phyloP scores from a whole-genome alignment of 768 basidiomycete species.

The Leccinum aurantiacum region DNA sequence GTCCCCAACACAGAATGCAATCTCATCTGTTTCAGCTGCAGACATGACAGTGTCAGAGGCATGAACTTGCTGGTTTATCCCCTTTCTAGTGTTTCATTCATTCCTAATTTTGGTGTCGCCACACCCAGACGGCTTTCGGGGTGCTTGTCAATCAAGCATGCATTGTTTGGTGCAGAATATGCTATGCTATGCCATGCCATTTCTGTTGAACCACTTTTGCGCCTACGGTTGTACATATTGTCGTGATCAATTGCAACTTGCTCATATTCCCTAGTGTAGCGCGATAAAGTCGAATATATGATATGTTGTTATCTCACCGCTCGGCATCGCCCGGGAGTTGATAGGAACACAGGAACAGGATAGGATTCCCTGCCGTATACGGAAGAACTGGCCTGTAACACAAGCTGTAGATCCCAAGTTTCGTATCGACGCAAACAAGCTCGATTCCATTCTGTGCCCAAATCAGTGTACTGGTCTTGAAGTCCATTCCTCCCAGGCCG shows the following conservation, averaged over 20 bases:
- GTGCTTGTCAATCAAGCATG: slow-evolving; percentile 19
- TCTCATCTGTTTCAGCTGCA: slow-evolving; percentile 33
- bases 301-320: slow-evolving; percentile 4
- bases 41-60: slow-evolving; percentile 48
- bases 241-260: slow-evolving; percentile 24
- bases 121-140: slow-evolving; percentile 9
- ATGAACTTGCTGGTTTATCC: slow-evolving; percentile 15
- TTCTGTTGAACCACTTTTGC: slow-evolving; percentile 20
- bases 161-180: slow-evolving; percentile 21
- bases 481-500: not conserved
- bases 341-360: not conserved
- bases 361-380: not conserved
- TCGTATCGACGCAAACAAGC: not conserved
- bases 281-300: slow-evolving; percentile 20
- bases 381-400: not conserved
- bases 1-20: slow-evolving; percentile 28
- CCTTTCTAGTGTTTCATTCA: slow-evolving; percentile 9
- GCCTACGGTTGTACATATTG: slow-evolving; percentile 31
- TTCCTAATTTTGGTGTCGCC: slow-evolving; percentile 19
- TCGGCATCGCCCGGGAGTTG: slow-evolving; percentile 6
- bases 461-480: not conserved
- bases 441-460: not conserved
- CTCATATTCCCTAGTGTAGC: slow-evolving; percentile 30
- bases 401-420: not conserved
- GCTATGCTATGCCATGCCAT: slow-evolving; percentile 22